Evolutionary conservation across 1,284 basidiomycete species (phyloP), one percentile per base, ranked within the genome.

Genomic region (Ganoderma sinense): DNA sequence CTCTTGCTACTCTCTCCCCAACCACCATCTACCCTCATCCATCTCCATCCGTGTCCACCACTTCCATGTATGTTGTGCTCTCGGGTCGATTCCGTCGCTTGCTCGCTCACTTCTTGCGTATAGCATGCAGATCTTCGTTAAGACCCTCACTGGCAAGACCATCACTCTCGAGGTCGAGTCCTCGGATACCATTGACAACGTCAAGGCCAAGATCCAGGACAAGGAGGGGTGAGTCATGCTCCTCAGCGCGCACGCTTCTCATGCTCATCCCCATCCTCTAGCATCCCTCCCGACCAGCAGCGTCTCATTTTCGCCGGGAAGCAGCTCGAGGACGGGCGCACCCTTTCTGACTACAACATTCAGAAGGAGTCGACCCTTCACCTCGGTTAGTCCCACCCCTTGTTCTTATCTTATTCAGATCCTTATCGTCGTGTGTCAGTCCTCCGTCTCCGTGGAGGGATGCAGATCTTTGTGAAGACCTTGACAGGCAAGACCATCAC

Each of bases 61-160:
- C 60, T 40, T 65, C 51, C 69, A 56, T 62, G 70, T 69, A 70
- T 59, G 67, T 58, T 36, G 23, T 40, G 26, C 59, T 40, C 43
- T 41, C 20, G 29, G 62, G 36, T 41, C 16, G 31, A 36, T 39
- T 14, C 18, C 11, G 36, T 18, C 14, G 10, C n/a, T 31, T 43
- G 10, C 31, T 23, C 62, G 48, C 65, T 66, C 36, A 55, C 14
- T 36, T 16, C 20, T 29, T 29, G 39, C 10, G 14, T 55, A 18
- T 63, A 77, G 74, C 68, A 78, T 78, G 77, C 77, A 78, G 74
- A 78, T 78, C 71, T 78, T 78, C 62, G 77, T 78, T 66, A 78
- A 78, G 77, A 78, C 77, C 36, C 74, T 78, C 45, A 78, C 76
- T 31, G 77, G 76, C n/a, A n/a, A n/a, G n/a, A n/a, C n/a, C n/a